A percentile compares a stretch with the other conserved stretches of the same genome.
Evolutionary conservation across 75 land plant genomes (phyloP).

Genomic region (Cupressus sempervirens): DNA sequence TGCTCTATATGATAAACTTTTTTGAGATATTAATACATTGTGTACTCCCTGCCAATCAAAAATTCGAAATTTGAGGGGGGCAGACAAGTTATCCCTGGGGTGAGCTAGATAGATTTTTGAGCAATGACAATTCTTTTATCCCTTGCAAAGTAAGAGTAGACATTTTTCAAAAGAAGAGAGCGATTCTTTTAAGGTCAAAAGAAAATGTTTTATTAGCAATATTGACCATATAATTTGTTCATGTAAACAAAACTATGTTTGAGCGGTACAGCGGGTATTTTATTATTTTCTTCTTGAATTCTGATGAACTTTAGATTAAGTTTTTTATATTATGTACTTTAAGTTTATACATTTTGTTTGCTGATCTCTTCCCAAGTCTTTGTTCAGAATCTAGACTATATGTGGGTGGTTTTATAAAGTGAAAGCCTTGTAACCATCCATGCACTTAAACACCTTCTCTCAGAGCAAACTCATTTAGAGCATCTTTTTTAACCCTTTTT

Average conservation of each 20-base stretch:
- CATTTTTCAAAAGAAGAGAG: not conserved
- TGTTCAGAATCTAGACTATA: not conserved
- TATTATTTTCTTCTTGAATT: not conserved
- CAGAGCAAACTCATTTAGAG: not conserved
- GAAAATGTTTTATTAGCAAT: not conserved
- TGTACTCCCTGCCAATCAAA: no score
- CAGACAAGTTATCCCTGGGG: no score
- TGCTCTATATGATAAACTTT: no score
- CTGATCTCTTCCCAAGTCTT: not conserved
- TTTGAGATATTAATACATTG: no score
- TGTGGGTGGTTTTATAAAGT: not conserved
- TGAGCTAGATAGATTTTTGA: no score
- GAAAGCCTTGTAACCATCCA: not conserved
- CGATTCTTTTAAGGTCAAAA: not conserved
- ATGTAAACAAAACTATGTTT: no score
- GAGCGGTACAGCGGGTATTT: no score
- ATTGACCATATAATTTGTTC: no score
- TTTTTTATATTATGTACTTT: not conserved
- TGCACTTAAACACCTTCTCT: not conserved
- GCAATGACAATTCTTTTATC: no score
- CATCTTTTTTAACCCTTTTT: no score
- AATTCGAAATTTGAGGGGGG: no score
- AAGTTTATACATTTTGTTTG: not conserved
- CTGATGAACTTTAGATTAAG: not conserved
- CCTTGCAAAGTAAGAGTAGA: no score